phyloP scores from a whole-genome alignment of 305 asterid species.

The Fraxinus sp. region DNA sequence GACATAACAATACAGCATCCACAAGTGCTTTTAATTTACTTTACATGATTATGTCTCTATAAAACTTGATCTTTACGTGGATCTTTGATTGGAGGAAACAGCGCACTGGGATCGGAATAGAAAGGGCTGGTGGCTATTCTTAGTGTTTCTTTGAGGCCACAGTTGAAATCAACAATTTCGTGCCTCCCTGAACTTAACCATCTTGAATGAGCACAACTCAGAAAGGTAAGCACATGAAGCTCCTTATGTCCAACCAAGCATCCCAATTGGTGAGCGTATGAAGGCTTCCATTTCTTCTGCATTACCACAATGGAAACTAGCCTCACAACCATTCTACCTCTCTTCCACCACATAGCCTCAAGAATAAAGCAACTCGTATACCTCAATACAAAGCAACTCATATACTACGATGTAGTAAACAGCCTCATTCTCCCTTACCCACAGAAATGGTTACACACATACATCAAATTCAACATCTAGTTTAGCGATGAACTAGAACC shows the following conservation, averaged over 20 bases:
- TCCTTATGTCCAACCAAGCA: not conserved
- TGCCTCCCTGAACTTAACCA: not conserved
- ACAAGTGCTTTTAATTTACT: not conserved
- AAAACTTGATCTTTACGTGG: not conserved
- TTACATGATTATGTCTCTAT: not conserved
- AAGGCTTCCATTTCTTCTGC: not conserved
- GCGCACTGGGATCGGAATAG: not conserved
- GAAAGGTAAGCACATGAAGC: not conserved
- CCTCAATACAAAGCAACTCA: not conserved
- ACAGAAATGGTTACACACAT: not conserved
- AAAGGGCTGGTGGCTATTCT: not conserved
- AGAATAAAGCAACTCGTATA: not conserved
- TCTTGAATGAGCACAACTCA: not conserved
- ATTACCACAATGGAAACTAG: not conserved
- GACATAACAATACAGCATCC: not conserved
- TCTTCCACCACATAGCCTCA: not conserved
- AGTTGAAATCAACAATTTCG: not conserved
- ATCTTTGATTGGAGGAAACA: not conserved
- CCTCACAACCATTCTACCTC: not conserved
- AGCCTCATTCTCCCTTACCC: not conserved
- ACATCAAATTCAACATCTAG: not conserved
- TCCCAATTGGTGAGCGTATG: not conserved
- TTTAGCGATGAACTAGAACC: not conserved
- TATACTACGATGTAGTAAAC: not conserved
- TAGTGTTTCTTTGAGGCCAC: not conserved